Evolutionary conservation across 2,329 filamentous ascomycete genomes (phyloP).

Genomic region (Colletotrichum phormii): DNA sequence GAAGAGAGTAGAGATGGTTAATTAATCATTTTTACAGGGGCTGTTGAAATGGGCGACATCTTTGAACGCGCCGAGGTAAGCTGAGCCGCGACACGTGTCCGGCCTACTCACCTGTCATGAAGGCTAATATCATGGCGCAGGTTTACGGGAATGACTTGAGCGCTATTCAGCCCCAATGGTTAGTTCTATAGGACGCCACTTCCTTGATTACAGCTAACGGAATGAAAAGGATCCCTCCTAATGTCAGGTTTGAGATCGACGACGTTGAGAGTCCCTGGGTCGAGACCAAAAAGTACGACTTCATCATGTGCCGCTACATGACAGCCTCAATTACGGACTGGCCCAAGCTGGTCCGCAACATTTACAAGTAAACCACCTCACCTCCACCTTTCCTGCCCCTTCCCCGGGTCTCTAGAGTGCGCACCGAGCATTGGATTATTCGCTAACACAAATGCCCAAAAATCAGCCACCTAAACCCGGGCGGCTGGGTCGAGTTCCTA

Average conservation of each 20-base stretch:
- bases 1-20: neutral
- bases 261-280: slow-evolving; percentile 64
- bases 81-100: neutral
- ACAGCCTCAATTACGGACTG: neutral
- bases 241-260: neutral
- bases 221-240: neutral
- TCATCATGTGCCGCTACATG: slow-evolving; percentile 42
- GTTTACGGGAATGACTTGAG: neutral
- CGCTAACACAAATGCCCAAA: neutral
- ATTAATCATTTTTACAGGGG: neutral
- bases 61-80: neutral
- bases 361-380: neutral
- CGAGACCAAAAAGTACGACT: slow-evolving; percentile 47
- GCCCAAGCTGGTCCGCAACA: neutral
- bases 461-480: slow-evolving; percentile 46
- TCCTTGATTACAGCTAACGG: neutral
- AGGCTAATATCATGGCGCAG: neutral
- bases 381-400: neutral
- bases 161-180: neutral
- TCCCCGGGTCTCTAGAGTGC: too few relatives aligned
- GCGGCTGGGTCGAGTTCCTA: slow-evolving; percentile 46
- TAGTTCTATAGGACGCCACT: neutral
- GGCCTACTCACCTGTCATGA: neutral
- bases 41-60: neutral
- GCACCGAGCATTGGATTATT: too few relatives aligned